Conservation (phyloP, 2,329 filamentous ascomycete genomes). For the Fonsecaea nubica region DNA sequence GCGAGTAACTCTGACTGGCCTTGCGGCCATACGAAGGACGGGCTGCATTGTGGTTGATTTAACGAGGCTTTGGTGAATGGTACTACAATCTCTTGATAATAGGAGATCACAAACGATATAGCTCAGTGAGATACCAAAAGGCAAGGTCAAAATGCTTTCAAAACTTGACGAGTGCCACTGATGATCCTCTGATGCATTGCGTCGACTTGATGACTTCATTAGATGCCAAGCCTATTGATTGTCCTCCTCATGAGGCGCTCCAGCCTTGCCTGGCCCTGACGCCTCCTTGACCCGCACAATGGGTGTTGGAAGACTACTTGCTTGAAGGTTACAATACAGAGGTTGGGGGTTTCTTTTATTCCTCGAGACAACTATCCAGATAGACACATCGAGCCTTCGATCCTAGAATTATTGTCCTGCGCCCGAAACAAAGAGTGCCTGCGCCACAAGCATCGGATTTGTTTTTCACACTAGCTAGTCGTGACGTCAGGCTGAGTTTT, state of each 20-base stretch:
- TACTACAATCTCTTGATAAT: neutral
- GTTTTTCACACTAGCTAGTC: neutral
- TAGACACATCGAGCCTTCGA: neutral
- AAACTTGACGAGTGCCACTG: neutral
- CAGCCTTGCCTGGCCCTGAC: neutral
- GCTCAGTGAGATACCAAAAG: slow-evolving; percentile 6
- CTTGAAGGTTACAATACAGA: neutral
- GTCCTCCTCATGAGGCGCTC: neutral
- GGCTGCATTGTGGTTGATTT: slow-evolving; percentile 24
- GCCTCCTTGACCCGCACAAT: neutral
- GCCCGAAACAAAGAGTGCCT: neutral
- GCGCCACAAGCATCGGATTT: neutral
- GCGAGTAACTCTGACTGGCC: slow-evolving; percentile 24
- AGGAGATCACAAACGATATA: neutral
- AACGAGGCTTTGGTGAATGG: neutral
- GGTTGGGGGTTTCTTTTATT: neutral
- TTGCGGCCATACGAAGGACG: slow-evolving; percentile 17
- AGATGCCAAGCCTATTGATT: slow-evolving; percentile 18
- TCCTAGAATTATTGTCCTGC: neutral
- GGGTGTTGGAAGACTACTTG: neutral
- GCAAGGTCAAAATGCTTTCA: neutral
- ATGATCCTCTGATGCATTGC: slow-evolving; percentile 9
- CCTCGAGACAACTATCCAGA: neutral
- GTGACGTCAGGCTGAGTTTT: slow-evolving; percentile 19
- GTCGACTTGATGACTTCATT: slow-evolving; percentile 22